Conservation (phyloP, 2,329 filamentous ascomycete genomes). For the Orbilia javanica region DNA sequence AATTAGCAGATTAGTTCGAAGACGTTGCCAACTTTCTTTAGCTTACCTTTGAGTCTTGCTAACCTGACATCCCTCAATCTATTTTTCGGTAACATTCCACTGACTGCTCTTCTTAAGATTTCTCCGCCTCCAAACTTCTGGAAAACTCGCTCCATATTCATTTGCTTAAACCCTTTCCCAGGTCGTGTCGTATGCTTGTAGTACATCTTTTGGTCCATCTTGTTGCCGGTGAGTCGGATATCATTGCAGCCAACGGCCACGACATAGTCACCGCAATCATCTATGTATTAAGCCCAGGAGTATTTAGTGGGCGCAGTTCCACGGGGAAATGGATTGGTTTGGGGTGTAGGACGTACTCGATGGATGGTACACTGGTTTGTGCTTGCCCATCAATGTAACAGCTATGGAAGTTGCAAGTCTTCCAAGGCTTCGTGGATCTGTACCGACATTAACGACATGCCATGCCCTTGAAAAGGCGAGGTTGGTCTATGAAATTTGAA, state of each 20-base stretch:
- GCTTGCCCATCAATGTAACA: conserved; percentile 92
- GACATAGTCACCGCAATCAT: conserved; percentile 98
- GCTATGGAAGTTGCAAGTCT: conserved; percentile 90
- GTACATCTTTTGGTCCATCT: conserved; percentile 94
- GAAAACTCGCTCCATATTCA: conserved; percentile 96
- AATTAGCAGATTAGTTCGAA: background rate
- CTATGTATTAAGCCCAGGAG: conserved; percentile 29
- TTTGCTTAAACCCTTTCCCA: conserved; percentile 79
- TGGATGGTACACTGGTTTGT: conserved; percentile 97
- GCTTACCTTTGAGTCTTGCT: conserved; percentile 80
- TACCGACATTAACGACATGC: conserved; percentile 84
- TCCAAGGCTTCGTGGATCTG: conserved; percentile 82
- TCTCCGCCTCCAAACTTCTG: conserved; percentile 93
- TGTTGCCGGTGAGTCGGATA: conserved; percentile 88
- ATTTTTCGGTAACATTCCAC: conserved; percentile 98
- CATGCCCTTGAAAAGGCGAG: conserved; percentile 96
- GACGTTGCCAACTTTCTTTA: background rate
- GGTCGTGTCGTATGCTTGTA: conserved; percentile 94
- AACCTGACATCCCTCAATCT: conserved; percentile 86
- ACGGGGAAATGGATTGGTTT: background rate
- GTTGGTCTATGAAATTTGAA: conserved; percentile 75
- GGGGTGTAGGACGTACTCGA: conserved; percentile 70
- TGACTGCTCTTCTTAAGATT: conserved; percentile 89
- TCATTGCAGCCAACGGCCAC: conserved; percentile 91
- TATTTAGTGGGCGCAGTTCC: background rate